These are phyloP conservation scores for Euphorbia peplus DNA, from an alignment of 345 rosid species.

Conservation along the genomic window DNA sequence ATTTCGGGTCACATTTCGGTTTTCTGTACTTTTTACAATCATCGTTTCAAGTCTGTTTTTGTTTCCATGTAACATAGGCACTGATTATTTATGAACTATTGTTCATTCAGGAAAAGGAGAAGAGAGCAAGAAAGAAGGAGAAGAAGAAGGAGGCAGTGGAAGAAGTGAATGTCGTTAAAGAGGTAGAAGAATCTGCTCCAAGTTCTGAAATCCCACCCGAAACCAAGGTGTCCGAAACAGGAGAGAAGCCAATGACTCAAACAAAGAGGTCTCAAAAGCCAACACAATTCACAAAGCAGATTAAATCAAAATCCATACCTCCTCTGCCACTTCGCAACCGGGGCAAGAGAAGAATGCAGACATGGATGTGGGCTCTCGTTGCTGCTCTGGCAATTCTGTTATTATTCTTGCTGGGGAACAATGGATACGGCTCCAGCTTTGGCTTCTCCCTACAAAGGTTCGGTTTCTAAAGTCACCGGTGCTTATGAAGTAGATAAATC, in stretches of 20 bases:
- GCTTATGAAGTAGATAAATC: neutral
- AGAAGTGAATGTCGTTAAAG: slow-evolving; percentile 20
- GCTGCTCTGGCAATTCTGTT: slow-evolving; percentile 30
- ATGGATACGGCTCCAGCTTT: slow-evolving; percentile 20
- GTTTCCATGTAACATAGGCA: too few relatives aligned
- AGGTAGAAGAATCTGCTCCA: slow-evolving; percentile 32
- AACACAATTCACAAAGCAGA: slow-evolving; percentile 52
- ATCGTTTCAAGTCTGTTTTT: too few relatives aligned
- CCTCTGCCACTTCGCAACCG: slow-evolving; percentile 71
- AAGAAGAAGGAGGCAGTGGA: slow-evolving; percentile 36
- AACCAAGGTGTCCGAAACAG: slow-evolving; percentile 37
- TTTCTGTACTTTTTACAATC: too few relatives aligned
- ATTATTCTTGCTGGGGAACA: slow-evolving; percentile 55
- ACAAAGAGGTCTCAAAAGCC: slow-evolving; percentile 44
- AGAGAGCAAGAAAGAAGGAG: slow-evolving; percentile 73
- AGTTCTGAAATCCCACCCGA: slow-evolving; percentile 34
- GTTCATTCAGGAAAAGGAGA: slow-evolving; percentile 66
- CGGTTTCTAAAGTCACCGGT: neutral
- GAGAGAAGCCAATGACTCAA: slow-evolving; percentile 21
- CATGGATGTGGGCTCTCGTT: slow-evolving; percentile 77
- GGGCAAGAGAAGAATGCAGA: slow-evolving; percentile 60
- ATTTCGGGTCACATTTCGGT: too few relatives aligned
- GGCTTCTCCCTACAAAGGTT: slow-evolving; percentile 17
- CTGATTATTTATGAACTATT: neutral
- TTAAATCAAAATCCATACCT: slow-evolving; percentile 55